Evolutionary conservation across 352 stramenopile genomes (phyloP).

Genomic region (Phytophthora sp.): DNA sequence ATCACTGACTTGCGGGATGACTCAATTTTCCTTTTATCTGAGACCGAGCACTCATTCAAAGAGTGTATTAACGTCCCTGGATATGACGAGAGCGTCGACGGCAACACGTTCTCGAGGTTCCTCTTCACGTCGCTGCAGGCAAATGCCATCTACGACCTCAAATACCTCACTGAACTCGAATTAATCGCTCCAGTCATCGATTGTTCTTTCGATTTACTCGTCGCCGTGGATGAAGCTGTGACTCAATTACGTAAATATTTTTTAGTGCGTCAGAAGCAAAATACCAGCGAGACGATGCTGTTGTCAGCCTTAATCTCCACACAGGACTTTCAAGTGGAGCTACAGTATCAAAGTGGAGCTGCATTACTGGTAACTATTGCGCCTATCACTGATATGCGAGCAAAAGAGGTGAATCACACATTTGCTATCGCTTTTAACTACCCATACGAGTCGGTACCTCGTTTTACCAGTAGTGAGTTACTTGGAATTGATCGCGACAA

Average conservation of each 20-base stretch:
- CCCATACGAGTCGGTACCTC: constrained; percentile 29
- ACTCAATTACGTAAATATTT: constrained; percentile 36
- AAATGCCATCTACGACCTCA: constrained; percentile 29
- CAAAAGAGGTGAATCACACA: constrained; percentile 16
- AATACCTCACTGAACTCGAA: constrained; percentile 30
- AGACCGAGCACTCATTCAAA: constrained; percentile 8
- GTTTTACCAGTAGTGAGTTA: constrained; percentile 15
- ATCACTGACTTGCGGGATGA: constrained; percentile 33
- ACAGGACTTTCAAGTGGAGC: constrained; percentile 33
- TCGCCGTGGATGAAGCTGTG: constrained; percentile 16
- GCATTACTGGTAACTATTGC: constrained; percentile 24
- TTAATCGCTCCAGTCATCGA: constrained; percentile 32
- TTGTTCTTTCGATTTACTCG: constrained; percentile 26
- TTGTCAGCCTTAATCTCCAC: constrained; percentile 25
- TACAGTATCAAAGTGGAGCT: constrained; percentile 29
- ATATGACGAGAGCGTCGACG: constrained; percentile 33
- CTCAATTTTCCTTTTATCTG: constrained; percentile 42
- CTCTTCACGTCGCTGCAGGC: constrained; percentile 28
- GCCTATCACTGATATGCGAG: constrained; percentile 34
- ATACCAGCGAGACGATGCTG: constrained; percentile 26
- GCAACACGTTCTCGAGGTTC: constrained; percentile 31
- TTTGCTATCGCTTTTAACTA: constrained; percentile 35
- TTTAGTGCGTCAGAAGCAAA: constrained; percentile 17
- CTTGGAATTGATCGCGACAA: constrained; percentile 18
- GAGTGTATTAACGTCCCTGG: constrained; percentile 12